A percentile compares a stretch with the other conserved stretches of the same genome.
phyloP scores from a whole-genome alignment of 2,329 filamentous ascomycete genomes.

The Alternaria arbusti region DNA sequence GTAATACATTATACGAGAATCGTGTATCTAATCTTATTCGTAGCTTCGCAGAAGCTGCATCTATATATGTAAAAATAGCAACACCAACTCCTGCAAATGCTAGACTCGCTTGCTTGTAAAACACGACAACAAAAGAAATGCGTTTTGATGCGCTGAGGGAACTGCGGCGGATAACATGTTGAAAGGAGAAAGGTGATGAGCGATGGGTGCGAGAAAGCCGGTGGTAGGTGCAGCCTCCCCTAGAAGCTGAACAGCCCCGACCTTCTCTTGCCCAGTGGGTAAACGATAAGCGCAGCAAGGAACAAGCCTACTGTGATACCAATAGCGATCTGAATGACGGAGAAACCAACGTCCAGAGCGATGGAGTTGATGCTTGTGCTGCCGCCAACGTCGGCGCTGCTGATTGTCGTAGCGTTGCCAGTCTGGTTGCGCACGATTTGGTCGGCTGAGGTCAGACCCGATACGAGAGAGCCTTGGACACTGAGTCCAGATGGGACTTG shows the following conservation, averaged over 20 bases:
- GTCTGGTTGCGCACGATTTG: constrained; percentile 59
- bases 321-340: constrained; percentile 58
- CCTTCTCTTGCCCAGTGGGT: constrained; percentile 57
- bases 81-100: constrained; percentile 9
- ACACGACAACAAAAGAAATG: background rate
- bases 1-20: background rate
- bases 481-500: constrained; percentile 67
- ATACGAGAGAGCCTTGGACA: constrained; percentile 63
- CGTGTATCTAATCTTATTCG: background rate
- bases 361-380: constrained; percentile 48
- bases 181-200: background rate
- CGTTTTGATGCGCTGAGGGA: background rate
- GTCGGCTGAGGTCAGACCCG: constrained; percentile 63
- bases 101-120: constrained; percentile 7
- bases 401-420: constrained; percentile 50
- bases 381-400: constrained; percentile 29
- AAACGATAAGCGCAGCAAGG: constrained; percentile 56
- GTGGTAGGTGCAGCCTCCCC: background rate
- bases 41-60: constrained; percentile 1
- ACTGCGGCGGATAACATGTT: rapidly evolving
- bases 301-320: constrained; percentile 60
- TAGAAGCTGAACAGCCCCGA: constrained; percentile 48
- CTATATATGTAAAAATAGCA: background rate
- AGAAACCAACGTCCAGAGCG: constrained; percentile 56
- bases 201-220: background rate